Evolutionary conservation across 306 rosid species (phyloP).

Genomic region (Begonia masoniana): DNA sequence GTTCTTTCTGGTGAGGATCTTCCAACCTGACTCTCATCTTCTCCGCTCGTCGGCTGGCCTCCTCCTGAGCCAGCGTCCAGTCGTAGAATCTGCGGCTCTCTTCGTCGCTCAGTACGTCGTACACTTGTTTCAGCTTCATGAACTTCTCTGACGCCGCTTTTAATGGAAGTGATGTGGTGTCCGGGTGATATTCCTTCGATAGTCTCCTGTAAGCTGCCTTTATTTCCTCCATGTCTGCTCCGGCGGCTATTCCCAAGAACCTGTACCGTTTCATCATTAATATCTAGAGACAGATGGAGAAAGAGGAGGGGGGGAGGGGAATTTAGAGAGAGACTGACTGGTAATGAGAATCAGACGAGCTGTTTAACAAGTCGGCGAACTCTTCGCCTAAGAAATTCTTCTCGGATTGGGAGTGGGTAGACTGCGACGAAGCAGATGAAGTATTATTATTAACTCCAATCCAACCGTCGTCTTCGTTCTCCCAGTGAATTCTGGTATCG

Average conservation of each 20-base stretch:
- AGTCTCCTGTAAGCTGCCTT: slow-evolving; percentile 65
- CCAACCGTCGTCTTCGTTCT: slow-evolving; percentile 84
- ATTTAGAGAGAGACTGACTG: slow-evolving; percentile 30
- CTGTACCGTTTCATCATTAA: slow-evolving; percentile 10
- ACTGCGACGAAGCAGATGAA: not conserved
- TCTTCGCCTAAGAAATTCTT: slow-evolving; percentile 32
- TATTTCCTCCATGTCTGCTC: slow-evolving; percentile 64
- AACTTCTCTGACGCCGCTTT: slow-evolving; percentile 71
- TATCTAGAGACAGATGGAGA: no score
- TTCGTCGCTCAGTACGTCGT: slow-evolving; percentile 46
- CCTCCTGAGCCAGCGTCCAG: slow-evolving; percentile 88
- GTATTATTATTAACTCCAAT: slow-evolving; percentile 33
- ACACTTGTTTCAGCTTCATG: slow-evolving; percentile 58
- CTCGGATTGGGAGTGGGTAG: slow-evolving; percentile 7
- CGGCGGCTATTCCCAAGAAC: slow-evolving; percentile 64
- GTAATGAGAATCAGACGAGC: slow-evolving; percentile 64
- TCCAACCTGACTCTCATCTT: slow-evolving; percentile 57
- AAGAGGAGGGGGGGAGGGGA: no score
- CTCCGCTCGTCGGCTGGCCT: slow-evolving; percentile 64
- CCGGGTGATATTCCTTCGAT: slow-evolving; percentile 93
- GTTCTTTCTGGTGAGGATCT: slow-evolving; percentile 44
- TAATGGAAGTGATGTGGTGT: slow-evolving; percentile 90
- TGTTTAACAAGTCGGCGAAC: slow-evolving; percentile 45
- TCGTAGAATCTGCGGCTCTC: slow-evolving; percentile 67
- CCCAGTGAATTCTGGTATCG: slow-evolving; percentile 86